Evolutionary conservation across 1,284 basidiomycete genomes (phyloP).

Genomic region (Apiotrichum sp.): DNA sequence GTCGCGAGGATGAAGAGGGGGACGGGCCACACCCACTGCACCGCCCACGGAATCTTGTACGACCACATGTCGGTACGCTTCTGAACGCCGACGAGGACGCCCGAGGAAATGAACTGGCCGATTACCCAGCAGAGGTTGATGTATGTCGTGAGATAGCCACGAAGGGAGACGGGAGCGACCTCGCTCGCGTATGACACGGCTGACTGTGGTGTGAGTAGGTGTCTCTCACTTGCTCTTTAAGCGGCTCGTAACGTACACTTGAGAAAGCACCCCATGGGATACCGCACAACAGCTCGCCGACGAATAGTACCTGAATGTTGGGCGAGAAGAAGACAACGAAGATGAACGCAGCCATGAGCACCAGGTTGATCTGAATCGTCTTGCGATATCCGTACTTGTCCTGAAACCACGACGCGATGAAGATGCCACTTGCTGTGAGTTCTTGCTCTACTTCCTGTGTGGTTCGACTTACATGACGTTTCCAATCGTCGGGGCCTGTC

Average conservation of each 20-base stretch:
- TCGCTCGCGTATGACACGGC: conserved; percentile 49
- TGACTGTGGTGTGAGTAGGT: background rate
- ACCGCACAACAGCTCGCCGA: conserved; percentile 25
- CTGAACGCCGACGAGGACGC: conserved; percentile 10
- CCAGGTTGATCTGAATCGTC: conserved; percentile 24
- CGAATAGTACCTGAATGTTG: conserved; percentile 14
- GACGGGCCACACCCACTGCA: conserved; percentile 46
- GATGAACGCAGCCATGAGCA: conserved; percentile 31
- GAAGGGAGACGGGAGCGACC: conserved; percentile 43
- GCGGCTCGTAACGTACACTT: background rate
- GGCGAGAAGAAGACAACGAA: conserved; percentile 44
- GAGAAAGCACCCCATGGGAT: conserved; percentile 48
- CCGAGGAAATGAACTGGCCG: conserved; percentile 24
- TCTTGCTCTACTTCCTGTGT: background rate
- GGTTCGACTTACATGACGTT: conserved; percentile 17
- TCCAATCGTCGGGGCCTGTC: conserved; percentile 19
- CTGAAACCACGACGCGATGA: conserved; percentile 18
- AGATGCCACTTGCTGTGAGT: conserved; percentile 17
- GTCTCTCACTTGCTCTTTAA: too few species aligned
- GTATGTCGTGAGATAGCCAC: conserved; percentile 29
- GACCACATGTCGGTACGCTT: conserved; percentile 18
- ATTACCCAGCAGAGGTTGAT: conserved; percentile 53
- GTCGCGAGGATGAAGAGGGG: conserved; percentile 21
- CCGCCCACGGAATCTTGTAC: conserved; percentile 5
- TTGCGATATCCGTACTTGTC: conserved; percentile 25